Base-by-base conservation (phyloP, 257 asterid genomes). In the Fraxinus americana region DNA sequence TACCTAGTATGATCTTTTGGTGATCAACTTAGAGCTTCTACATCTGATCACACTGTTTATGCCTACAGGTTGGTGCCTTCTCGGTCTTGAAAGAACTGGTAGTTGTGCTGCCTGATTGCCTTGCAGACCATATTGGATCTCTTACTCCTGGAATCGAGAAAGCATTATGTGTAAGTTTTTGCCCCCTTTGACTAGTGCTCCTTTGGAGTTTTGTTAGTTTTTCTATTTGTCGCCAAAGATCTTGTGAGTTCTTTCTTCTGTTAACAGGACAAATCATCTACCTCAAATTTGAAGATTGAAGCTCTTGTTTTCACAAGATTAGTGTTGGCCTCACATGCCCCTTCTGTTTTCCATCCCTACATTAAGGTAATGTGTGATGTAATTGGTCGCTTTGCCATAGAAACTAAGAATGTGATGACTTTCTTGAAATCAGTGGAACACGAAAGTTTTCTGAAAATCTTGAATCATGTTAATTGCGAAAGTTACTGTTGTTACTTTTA, bases 41-140 rank as follows among this genome's bases (percentile, higher is more conserved):
- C 70, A 69, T 25, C 73, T 73, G 54, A 70, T 61, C 69, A 32
- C 38, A 71, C 39, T 79, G 38, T 65, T 80, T 38, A 34, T 78
- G 73, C 75, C 80, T 76, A 45, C 89, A 96, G 99, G 98, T 96
- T 77, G 99, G 99, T 75, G 98, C 97, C 21, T 96, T 96, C 88
- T 92, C 97, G 14, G 96, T 96, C 80, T 81, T 96, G 86, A 96
- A 93, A 82, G 98, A 96, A 82, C 88, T 93, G 57, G 98, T 96
- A 76, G 89, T 91, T 63, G 98, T 96, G 76, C 90, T 96, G 80
- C 99, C 99, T 80, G 99, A 96, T 85, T 96, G 99, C 88, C 97
- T 96, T 68, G 94, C 98, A 16, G 98, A 93, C 80, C 98, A 96
- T 83, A 90, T 96, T 88, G 99, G 98, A 77, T 91, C 97, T 78